Evolutionary conservation across 129 eudicot genomes (phyloP).

Genomic region (Pulicaria dysenterica): DNA sequence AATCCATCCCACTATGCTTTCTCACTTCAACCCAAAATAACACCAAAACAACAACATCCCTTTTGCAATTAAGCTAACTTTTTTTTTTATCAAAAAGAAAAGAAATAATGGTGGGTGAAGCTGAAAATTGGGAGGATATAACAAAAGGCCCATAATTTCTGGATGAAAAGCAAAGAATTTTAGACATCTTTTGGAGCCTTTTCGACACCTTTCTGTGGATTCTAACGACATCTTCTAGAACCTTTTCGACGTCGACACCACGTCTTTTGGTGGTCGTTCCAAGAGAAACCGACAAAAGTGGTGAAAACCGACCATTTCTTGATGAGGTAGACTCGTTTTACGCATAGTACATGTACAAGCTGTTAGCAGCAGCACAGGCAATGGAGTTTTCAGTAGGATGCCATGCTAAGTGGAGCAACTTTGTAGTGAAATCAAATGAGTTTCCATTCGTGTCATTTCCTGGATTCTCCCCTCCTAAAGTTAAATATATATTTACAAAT

Average conservation of each 20-base stretch:
- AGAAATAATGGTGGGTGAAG: slow-evolving; percentile 35
- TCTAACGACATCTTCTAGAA: slow-evolving; percentile 23
- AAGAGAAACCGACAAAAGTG: slow-evolving; percentile 28
- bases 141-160: slow-evolving; percentile 16
- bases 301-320: not conserved
- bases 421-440: slow-evolving; percentile 94
- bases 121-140: slow-evolving; percentile 32
- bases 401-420: slow-evolving; percentile 97
- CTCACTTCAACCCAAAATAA: slow-evolving; percentile 46
- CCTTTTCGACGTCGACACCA: slow-evolving; percentile 6
- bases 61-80: slow-evolving; percentile 37
- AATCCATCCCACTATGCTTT: slow-evolving; percentile 43
- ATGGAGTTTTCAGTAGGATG: slow-evolving; percentile 94
- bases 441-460: slow-evolving; percentile 83
- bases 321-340: slow-evolving; percentile 34
- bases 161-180: slow-evolving; percentile 15
- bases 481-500: not conserved
- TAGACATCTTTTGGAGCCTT: slow-evolving; percentile 11
- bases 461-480: slow-evolving; percentile 68
- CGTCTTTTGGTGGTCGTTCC: slow-evolving; percentile 24
- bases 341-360: slow-evolving; percentile 99
- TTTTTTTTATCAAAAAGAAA: slow-evolving; percentile 22
- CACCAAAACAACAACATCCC: slow-evolving; percentile 25
- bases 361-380: slow-evolving; percentile 99
- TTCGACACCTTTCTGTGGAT: slow-evolving; percentile 16